Percentiles rank a stretch among this genome's conserved stretches.
phyloP scores from a whole-genome alignment of 164 flowering plant species.

The Annona cherimola region DNA sequence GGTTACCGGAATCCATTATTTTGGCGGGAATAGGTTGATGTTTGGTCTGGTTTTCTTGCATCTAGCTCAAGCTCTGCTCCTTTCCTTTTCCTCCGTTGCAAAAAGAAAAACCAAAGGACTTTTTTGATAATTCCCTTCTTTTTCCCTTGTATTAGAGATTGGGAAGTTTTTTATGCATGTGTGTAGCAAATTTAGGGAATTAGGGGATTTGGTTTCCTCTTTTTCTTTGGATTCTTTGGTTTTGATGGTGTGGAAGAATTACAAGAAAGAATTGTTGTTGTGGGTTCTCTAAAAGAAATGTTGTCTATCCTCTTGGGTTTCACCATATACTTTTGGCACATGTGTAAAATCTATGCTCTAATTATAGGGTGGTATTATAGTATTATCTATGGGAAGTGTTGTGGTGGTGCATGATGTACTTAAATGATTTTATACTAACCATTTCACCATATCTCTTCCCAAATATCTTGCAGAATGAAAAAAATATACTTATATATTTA shows the following conservation, averaged over 20 bases:
- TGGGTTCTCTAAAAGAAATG: too few species aligned
- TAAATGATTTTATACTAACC: too few species aligned
- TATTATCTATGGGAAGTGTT: too few species aligned
- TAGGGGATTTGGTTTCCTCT: neutral
- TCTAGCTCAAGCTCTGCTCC: neutral
- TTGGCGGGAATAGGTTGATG: slow-evolving; percentile 1
- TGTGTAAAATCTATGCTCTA: neutral
- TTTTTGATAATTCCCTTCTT: neutral
- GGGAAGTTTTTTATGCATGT: neutral
- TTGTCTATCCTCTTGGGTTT: neutral
- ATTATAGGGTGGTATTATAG: too few species aligned
- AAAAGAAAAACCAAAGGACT: neutral
- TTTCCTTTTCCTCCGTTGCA: neutral
- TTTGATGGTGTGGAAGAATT: neutral
- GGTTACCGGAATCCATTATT: neutral
- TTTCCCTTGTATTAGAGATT: too few species aligned
- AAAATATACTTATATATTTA: too few species aligned
- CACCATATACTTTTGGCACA: neutral
- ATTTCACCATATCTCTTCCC: too few species aligned
- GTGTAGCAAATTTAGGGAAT: neutral
- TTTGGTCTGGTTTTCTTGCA: neutral
- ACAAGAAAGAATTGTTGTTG: neutral
- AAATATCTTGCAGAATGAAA: too few species aligned
- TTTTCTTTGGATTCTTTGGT: neutral
- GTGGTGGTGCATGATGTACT: too few species aligned